A percentile compares a stretch with the other conserved stretches of the same genome.
phyloP scores from a whole-genome alignment of 176 grass and related monocot genomes.

The Saccharum officinarum region DNA sequence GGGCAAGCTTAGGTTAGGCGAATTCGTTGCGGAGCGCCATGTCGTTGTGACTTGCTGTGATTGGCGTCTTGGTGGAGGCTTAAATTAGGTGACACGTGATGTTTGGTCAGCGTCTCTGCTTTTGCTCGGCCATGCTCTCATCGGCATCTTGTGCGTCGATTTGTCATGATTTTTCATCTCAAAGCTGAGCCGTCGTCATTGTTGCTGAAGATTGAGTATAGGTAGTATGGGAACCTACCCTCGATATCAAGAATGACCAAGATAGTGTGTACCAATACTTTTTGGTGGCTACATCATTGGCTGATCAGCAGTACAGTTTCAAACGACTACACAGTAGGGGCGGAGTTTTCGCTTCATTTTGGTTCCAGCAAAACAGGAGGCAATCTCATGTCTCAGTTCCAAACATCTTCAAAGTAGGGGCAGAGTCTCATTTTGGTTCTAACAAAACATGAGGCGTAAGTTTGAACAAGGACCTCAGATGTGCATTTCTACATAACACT shows the following conservation, averaged over 20 bases:
- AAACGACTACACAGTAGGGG: not conserved
- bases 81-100: not conserved
- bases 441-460: not conserved
- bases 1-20: not conserved
- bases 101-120: not conserved
- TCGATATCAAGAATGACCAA: not conserved
- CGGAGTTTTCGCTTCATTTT: not conserved
- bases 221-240: not conserved
- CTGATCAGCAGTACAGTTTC: not conserved
- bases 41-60: not conserved
- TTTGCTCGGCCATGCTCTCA: not conserved
- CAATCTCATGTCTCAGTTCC: not conserved
- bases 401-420: not conserved
- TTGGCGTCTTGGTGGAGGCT: not conserved
- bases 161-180: not conserved
- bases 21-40: not conserved
- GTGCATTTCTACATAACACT: slow-evolving; percentile 5
- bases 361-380: not conserved
- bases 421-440: not conserved
- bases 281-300: not conserved
- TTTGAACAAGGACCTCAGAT: not conserved
- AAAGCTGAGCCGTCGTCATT: not conserved
- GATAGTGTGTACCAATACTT: not conserved
- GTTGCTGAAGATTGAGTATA: not conserved
- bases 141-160: not conserved